Evolutionary conservation across 2,329 filamentous ascomycete species (phyloP).

Genomic region (Daldinia sp.): DNA sequence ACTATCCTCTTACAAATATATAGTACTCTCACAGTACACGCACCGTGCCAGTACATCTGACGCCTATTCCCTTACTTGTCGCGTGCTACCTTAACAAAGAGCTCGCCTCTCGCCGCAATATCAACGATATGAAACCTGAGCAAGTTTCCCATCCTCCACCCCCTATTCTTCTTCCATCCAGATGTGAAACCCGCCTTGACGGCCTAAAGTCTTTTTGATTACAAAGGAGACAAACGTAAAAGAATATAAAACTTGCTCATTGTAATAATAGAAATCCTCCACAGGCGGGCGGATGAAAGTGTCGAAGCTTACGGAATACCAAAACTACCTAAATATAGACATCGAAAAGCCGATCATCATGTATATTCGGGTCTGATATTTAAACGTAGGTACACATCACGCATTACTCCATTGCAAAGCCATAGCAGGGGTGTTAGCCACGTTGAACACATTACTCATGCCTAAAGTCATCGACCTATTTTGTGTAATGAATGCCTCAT

Average conservation of each 20-base stretch:
- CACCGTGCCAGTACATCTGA: slow-evolving; percentile 28
- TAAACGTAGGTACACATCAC: not conserved
- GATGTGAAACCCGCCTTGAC: slow-evolving; percentile 38
- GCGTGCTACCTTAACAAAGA: slow-evolving; percentile 36
- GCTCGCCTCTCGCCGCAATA: not conserved
- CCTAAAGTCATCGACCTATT: not conserved
- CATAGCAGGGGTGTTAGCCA: not conserved
- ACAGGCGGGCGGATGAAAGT: not conserved
- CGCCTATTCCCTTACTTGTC: slow-evolving; percentile 27
- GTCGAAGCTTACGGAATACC: not conserved
- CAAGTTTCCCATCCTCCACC: slow-evolving; percentile 34
- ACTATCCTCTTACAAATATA: not conserved
- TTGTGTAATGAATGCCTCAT: slow-evolving; percentile 21
- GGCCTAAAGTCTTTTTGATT: slow-evolving; percentile 14
- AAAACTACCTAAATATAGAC: not conserved
- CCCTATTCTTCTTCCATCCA: slow-evolving; percentile 19
- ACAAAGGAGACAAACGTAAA: not conserved
- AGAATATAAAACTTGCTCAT: slow-evolving; percentile 36
- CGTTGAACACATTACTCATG: not conserved
- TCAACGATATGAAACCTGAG: slow-evolving; percentile 43
- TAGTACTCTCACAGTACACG: not conserved
- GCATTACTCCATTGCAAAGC: not conserved
- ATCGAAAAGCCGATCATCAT: not conserved
- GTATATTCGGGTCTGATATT: too few relatives aligned
- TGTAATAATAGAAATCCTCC: not conserved